A percentile compares a stretch with the other conserved stretches of the same genome.
Evolutionary conservation across 1,139 yeast genomes (phyloP).

Genomic region (Diutina mesorugosa): DNA sequence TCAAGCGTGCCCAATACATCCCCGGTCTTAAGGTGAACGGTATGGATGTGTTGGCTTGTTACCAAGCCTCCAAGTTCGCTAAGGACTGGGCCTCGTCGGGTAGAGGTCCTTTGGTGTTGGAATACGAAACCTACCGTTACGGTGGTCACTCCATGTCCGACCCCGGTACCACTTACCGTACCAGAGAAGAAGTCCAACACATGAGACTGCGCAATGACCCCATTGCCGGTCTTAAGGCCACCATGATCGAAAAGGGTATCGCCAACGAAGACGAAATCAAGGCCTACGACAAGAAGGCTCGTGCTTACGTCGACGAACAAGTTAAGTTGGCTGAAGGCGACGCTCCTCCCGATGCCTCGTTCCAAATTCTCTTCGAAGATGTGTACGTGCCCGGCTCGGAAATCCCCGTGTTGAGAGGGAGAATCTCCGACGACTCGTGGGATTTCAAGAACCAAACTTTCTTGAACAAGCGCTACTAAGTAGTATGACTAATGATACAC

Average conservation of each 20-base stretch:
- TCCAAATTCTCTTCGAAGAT: conserved; percentile 91
- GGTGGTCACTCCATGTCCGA: conserved; percentile 99
- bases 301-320: conserved; percentile 90
- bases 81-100: conserved; percentile 91
- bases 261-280: conserved; percentile 93
- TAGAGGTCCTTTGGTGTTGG: conserved; percentile 91
- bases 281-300: conserved; percentile 88
- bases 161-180: conserved; percentile 99
- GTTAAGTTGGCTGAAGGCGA: conserved; percentile 88
- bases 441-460: conserved; percentile 66
- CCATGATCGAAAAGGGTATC: conserved; percentile 65
- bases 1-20: conserved; percentile 98
- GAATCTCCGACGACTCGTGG: conserved; percentile 91
- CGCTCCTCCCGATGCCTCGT: conserved; percentile 91
- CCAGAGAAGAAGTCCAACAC: conserved; percentile 98
- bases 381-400: conserved; percentile 94
- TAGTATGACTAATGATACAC: background rate
- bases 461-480: conserved; percentile 37
- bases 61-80: conserved; percentile 94
- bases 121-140: conserved; percentile 96
- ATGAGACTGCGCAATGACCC: conserved; percentile 98
- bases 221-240: conserved; percentile 88
- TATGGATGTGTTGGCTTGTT: conserved; percentile 92
- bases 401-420: conserved; percentile 87
- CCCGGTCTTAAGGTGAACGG: conserved; percentile 98